Percentiles rank a stretch among this genome's conserved stretches.
These are phyloP conservation scores for Candida methanosorbosa DNA, from an alignment of 805 yeast genomes.

Conservation along the genomic window DNA sequence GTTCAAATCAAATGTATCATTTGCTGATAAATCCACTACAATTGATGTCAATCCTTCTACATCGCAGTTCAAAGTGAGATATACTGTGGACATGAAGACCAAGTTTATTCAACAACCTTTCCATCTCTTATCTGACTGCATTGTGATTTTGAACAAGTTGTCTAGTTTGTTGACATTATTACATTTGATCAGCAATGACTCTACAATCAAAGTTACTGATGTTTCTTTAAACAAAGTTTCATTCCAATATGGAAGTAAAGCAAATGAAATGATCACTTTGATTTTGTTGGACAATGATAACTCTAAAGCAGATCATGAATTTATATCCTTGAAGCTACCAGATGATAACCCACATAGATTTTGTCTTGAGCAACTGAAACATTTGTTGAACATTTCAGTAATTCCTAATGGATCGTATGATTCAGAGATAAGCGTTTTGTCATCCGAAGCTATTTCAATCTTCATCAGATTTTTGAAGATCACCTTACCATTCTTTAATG, in stretches of 20 bases:
- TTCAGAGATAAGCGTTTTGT: slow-evolving; percentile 7
- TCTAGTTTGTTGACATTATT: slow-evolving; percentile 20
- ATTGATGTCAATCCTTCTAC: slow-evolving; percentile 15
- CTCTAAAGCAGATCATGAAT: slow-evolving; percentile 4
- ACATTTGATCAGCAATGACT: slow-evolving; percentile 20
- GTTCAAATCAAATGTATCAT: slow-evolving; percentile 17
- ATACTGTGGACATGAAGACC: slow-evolving; percentile 15
- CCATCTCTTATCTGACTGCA: slow-evolving; percentile 4
- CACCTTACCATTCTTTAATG: slow-evolving; percentile 20
- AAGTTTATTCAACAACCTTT: slow-evolving; percentile 9
- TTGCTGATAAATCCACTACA: slow-evolving; percentile 14
- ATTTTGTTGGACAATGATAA: slow-evolving; percentile 13
- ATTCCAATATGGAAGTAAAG: slow-evolving; percentile 21
- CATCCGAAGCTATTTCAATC: slow-evolving; percentile 13
- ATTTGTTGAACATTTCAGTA: slow-evolving; percentile 1
- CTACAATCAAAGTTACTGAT: slow-evolving; percentile 16
- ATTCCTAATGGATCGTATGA: background rate
- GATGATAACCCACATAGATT: slow-evolving; percentile 20
- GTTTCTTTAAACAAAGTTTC: slow-evolving; percentile 19
- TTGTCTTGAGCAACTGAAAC: slow-evolving; percentile 16
- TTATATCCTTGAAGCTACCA: slow-evolving; percentile 14
- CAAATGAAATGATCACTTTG: slow-evolving; percentile 18
- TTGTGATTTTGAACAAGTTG: slow-evolving; percentile 19
- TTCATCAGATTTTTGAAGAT: slow-evolving; percentile 20
- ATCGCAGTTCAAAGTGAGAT: slow-evolving; percentile 21